Conservation (phyloP, 345 rosid species). For the Eucalyptus microcorys region DNA sequence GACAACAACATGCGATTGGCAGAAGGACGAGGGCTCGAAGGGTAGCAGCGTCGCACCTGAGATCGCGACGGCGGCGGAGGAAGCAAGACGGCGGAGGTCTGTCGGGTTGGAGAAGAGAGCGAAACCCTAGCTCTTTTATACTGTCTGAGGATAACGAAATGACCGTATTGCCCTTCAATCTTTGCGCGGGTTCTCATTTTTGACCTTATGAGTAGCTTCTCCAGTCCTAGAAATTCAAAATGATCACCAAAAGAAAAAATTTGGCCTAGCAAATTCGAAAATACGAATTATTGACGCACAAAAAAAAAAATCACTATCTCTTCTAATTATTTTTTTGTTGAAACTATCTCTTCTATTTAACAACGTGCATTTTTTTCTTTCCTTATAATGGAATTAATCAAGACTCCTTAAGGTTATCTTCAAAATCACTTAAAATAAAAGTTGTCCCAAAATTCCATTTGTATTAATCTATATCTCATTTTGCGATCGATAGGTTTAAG, state of each 20-base stretch:
- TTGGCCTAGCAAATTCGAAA: not conserved
- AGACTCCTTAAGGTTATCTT: not conserved
- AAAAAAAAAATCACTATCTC: not conserved
- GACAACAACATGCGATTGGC: not conserved
- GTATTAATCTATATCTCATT: not conserved
- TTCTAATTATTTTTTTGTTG: not conserved
- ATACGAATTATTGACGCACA: not conserved
- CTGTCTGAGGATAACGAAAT: not conserved
- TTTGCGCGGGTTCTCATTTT: not conserved
- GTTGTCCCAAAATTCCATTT: rapidly evolving
- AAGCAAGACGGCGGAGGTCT: not conserved
- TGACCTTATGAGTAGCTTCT: not conserved
- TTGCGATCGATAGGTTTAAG: rapidly evolving
- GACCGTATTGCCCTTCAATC: not conserved
- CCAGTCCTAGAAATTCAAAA: not conserved
- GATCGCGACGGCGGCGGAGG: not conserved
- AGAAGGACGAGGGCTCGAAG: not conserved
- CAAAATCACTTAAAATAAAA: not conserved
- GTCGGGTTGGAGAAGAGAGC: not conserved
- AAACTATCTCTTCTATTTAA: not conserved
- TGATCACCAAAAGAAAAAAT: not conserved
- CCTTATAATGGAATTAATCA: not conserved
- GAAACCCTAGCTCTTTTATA: not conserved
- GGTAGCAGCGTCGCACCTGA: not conserved
- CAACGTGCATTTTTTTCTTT: not conserved